A percentile compares a stretch with the other conserved stretches of the same genome.
Conservation (phyloP, 1,284 basidiomycete genomes). For the Xanthoconium separans region DNA sequence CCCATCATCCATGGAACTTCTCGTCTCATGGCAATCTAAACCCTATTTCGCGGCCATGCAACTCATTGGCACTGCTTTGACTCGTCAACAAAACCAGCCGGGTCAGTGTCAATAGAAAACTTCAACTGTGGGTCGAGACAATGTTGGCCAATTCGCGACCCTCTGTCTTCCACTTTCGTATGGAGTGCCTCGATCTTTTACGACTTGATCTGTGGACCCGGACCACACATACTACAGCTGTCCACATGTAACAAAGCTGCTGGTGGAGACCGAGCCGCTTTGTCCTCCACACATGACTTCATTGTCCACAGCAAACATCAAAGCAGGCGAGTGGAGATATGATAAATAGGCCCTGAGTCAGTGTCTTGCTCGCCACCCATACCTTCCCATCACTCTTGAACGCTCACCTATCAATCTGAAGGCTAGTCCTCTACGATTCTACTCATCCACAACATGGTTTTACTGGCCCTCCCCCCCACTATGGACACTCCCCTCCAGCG, state of each 20-base stretch:
- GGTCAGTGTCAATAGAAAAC: too few species aligned
- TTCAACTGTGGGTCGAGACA: too few species aligned
- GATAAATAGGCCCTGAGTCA: slow-evolving; percentile 17
- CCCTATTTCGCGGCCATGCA: too few species aligned
- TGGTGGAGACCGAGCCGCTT: background rate
- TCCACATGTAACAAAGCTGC: background rate
- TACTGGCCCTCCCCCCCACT: slow-evolving; percentile 4
- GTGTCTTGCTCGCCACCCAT: background rate
- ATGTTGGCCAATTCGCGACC: too few species aligned
- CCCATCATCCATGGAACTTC: too few species aligned
- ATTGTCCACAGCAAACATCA: slow-evolving; percentile 6
- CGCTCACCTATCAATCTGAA: background rate
- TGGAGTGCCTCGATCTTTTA: too few species aligned
- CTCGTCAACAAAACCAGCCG: too few species aligned
- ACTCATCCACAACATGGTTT: background rate
- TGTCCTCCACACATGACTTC: slow-evolving; percentile 7
- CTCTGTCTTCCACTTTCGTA: too few species aligned
- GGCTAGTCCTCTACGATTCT: background rate
- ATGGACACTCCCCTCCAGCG: slow-evolving; percentile 12
- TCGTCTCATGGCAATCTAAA: too few species aligned
- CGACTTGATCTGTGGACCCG: background rate
- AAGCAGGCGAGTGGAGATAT: slow-evolving; percentile 1
- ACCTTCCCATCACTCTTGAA: background rate
- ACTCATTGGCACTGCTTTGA: too few species aligned
- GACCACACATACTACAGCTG: background rate